These are phyloP conservation scores for Trametes polyzona DNA, from an alignment of 1,284 basidiomycete genomes.

Conservation along the genomic window DNA sequence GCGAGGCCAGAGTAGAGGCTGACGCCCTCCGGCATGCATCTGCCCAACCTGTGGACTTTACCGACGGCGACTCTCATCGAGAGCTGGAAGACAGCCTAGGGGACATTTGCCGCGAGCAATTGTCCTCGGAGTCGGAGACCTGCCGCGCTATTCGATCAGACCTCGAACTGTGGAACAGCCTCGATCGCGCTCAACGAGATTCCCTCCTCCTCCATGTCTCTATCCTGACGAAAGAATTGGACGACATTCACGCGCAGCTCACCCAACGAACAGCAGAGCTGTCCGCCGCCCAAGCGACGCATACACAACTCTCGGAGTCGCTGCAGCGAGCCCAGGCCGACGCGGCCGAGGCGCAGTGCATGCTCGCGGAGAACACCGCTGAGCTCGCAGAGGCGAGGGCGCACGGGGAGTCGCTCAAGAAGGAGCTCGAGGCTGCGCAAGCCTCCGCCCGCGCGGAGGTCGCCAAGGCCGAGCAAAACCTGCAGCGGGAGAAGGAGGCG, in stretches of 20 bases:
- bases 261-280: conserved; percentile 45
- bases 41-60: conserved; percentile 15
- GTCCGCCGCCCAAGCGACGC: conserved; percentile 40
- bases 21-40: conserved; percentile 36
- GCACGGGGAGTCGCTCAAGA: conserved; percentile 25
- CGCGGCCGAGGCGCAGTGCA: conserved; percentile 30
- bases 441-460: conserved; percentile 30
- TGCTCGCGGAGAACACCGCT: conserved; percentile 34
- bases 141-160: conserved; percentile 10
- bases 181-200: conserved; percentile 17
- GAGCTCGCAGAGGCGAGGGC: conserved; percentile 34
- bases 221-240: conserved; percentile 23
- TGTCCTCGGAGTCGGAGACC: neutral
- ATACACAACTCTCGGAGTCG: conserved; percentile 43
- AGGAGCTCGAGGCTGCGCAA: conserved; percentile 32
- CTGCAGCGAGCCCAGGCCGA: conserved; percentile 46
- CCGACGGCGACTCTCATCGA: neutral
- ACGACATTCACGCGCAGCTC: conserved; percentile 28
- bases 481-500: conserved; percentile 56
- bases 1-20: conserved; percentile 47
- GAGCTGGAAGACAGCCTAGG: conserved; percentile 10
- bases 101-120: conserved; percentile 3
- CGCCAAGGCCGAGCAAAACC: conserved; percentile 30
- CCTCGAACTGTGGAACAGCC: conserved; percentile 14
- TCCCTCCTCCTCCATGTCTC: conserved; percentile 27